Evolutionary conservation across 2,329 filamentous ascomycete genomes (phyloP).

Genomic region (Ambrosiella beaveri): DNA sequence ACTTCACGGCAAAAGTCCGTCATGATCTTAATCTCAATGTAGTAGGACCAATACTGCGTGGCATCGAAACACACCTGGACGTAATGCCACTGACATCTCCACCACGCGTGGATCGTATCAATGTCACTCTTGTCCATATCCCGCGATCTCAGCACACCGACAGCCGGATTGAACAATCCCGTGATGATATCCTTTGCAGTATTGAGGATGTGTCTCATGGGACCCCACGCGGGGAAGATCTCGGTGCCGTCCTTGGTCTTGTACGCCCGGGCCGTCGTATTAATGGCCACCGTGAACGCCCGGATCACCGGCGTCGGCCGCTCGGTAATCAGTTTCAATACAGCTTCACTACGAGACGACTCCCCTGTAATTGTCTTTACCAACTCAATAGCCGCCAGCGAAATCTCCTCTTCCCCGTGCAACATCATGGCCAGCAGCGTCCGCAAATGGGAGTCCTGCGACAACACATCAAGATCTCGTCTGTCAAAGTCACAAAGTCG

Average conservation of each 20-base stretch:
- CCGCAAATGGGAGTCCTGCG: slow-evolving; percentile 47
- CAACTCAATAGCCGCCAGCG: slow-evolving; percentile 63
- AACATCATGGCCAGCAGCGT: slow-evolving; percentile 65
- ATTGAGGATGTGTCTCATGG: slow-evolving; percentile 38
- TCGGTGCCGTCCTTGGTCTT: slow-evolving; percentile 10
- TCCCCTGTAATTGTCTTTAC: slow-evolving; percentile 69
- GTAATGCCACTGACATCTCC: slow-evolving; percentile 69
- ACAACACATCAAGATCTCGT: slow-evolving; percentile 50
- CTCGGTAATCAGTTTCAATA: slow-evolving; percentile 29
- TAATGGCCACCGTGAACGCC: slow-evolving; percentile 28
- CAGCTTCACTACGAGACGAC: slow-evolving; percentile 31
- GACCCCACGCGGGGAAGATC: slow-evolving; percentile 30
- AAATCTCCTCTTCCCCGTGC: slow-evolving; percentile 61
- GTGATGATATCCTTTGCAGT: slow-evolving; percentile 39
- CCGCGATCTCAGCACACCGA: slow-evolving; percentile 37
- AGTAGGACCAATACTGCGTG: slow-evolving; percentile 68
- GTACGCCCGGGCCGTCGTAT: slow-evolving; percentile 14
- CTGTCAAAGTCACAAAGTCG: slow-evolving; percentile 60
- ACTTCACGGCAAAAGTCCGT: slow-evolving; percentile 85
- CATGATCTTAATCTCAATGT: slow-evolving; percentile 61
- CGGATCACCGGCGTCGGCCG: slow-evolving; percentile 21
- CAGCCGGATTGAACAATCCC: slow-evolving; percentile 37
- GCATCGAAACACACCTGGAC: slow-evolving; percentile 66
- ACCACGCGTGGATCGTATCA: slow-evolving; percentile 55
- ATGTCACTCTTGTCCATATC: slow-evolving; percentile 43